Base-by-base conservation (phyloP, 306 rosid species). In the Citrullus mucosospermus region DNA sequence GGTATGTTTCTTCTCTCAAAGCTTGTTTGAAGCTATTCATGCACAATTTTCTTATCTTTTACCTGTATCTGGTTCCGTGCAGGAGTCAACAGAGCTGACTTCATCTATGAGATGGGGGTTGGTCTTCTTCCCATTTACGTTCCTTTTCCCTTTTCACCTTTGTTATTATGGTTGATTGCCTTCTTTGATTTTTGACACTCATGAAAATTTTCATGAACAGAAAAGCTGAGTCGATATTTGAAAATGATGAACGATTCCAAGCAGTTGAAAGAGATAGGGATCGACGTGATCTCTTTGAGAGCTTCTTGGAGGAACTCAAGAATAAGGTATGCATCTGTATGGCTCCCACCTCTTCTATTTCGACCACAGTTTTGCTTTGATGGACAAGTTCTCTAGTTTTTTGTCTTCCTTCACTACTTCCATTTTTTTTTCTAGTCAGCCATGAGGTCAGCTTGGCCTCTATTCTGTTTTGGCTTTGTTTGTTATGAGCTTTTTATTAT, bases 231-330 rank as follows among this genome's bases (percentile, higher is more conserved):
- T 60, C 88, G 17, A 78, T 90, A 44, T 93, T 92, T 86, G 98
- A 92, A 79, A 85, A 88, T 78, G 97, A 93, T 86, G 97, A 88
- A 61, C 93, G 98, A 17, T 93, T 89, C 83, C 91, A 84, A 83
- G 96, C 96, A 58, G 85, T 93, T 63, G 98, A 93, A 62, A 91
- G 97, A 79, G 97, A 92, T 58, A 87, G 97, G 85, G 97, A 93
- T 68, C 91, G 98, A 54, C 88, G 86, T 82, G 98, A 93, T 71
- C 77, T 93, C 79, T 89, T 88, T 84, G 98, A 92, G 13, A 88
- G 61, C 89, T 86, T 85, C 84, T 44, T 92, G 83, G 96, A 86
- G 86, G 97, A 92, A 83, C 91, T 93, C 39, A 41, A 53, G 43
- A 84, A 85, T 86, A 90, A 89, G 96, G 98, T 71, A 71, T 25